phyloP scores from a whole-genome alignment of 2,329 filamentous ascomycete species.

The Colletotrichum echinochloae region DNA sequence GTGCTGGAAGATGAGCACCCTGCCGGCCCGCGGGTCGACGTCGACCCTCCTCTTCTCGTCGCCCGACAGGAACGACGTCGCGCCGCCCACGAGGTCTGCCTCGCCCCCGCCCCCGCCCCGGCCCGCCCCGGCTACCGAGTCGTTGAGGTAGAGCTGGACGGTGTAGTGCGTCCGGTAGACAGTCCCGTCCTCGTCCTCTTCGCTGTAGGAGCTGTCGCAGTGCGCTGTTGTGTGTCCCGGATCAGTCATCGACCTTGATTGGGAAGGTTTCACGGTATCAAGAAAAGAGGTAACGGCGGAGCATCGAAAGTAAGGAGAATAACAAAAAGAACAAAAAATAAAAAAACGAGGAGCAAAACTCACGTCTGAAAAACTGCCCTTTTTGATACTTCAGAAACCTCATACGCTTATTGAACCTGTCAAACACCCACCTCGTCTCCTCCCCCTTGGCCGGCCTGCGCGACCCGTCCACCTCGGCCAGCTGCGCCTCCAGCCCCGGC shows the following conservation, averaged over 20 bases:
- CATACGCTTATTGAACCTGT: conserved; percentile 76
- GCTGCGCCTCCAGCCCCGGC: conserved; percentile 55
- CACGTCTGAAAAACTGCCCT: conserved; percentile 78
- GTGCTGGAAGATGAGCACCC: conserved; percentile 73
- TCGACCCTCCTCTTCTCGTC: conserved; percentile 59
- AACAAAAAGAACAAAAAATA: no score
- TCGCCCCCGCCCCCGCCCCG: conserved; percentile 40
- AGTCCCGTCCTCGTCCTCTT: conserved; percentile 57
- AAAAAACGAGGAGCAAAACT: conserved; percentile 44
- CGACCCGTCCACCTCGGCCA: conserved; percentile 50
- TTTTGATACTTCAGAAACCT: conserved; percentile 79
- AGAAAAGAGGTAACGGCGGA: no score
- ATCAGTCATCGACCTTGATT: conserved; percentile 9
- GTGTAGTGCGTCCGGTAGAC: conserved; percentile 63
- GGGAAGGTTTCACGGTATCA: no score
- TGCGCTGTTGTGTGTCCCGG: conserved; percentile 61
- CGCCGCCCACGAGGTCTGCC: conserved; percentile 61
- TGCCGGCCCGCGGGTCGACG: conserved; percentile 66
- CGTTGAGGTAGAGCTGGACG: conserved; percentile 67
- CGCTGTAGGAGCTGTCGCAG: conserved; percentile 73
- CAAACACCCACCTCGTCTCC: conserved; percentile 54
- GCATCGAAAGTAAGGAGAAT: no score
- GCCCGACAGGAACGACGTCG: conserved; percentile 65
- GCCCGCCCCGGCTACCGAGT: conserved; percentile 57
- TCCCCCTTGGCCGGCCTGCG: conserved; percentile 36